Evolutionary conservation across 768 basidiomycete genomes (phyloP), one percentile per base, ranked within the genome.

Genomic region (Auricularia auricula-judae): DNA sequence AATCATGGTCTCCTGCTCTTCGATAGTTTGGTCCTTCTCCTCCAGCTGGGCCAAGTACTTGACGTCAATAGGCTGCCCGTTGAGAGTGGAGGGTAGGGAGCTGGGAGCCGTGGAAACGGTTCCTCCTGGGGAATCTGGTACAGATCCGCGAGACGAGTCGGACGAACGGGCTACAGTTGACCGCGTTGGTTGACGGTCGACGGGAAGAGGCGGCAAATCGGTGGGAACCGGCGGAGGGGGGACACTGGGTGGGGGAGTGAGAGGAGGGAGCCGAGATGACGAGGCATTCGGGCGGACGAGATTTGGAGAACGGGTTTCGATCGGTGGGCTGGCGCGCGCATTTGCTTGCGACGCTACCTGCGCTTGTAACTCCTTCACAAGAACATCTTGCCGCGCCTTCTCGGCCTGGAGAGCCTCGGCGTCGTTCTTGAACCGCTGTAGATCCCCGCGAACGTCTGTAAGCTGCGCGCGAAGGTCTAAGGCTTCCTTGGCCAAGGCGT

Each of bases 1-100:
- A 77, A 96, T 91, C 88, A 93, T 94, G 62, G 81, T 84, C 69
- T 92, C 89, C 72, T 92, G 89, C 77, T 95, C 93, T 12, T 85
- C 89, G 43, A 93, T 76, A 58, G 83, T 85, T 70, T 87, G 89
- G 21, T 82, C 74, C 74, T 90, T 89, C 66, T 89, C 84, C 70
- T 91, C 89, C 7, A 93, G 69, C 70, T 83, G 84, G 53, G 74
- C 77, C 1, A 75, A 68, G 4, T 82, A 65, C 74, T 91, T 91
- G 54, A 77, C 65, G 69, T 92, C 91, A 18, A 78, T 61, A 7
- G 39, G 39, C 61, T 68, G 70, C 3, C 79, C 75, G 64, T 79
- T 79, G 53, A 71, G 65, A 12, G 70, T 76, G 59, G 68, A 72
- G 63, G 70, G 74, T 68, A 76, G 63, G 10, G 80, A 75, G 12